A percentile compares a stretch with the other conserved stretches of the same genome.
Conservation (phyloP, 1,284 basidiomycete species). For the Cryptococcus sp. region DNA sequence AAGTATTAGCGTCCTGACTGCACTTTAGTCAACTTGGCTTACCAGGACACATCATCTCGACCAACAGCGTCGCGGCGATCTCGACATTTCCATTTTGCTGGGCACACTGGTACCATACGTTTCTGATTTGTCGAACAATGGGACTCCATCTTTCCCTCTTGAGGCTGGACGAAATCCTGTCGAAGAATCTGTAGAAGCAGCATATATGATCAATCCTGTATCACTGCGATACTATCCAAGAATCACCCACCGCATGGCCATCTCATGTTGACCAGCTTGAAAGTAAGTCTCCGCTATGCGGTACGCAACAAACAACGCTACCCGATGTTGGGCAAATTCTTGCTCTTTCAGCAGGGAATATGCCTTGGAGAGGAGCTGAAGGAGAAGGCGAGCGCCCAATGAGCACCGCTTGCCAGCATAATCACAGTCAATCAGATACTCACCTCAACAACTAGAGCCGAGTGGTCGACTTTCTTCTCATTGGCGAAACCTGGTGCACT, state of each 20-base stretch:
- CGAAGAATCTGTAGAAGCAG: slow-evolving; percentile 69
- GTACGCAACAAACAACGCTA: slow-evolving; percentile 81
- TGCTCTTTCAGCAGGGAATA: slow-evolving; percentile 82
- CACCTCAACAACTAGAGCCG: slow-evolving; percentile 77
- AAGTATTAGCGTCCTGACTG: neutral
- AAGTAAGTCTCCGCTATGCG: slow-evolving; percentile 79
- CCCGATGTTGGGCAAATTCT: slow-evolving; percentile 59
- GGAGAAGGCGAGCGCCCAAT: neutral
- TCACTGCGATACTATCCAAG: neutral
- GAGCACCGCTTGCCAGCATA: neutral
- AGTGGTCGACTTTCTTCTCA: slow-evolving; percentile 86
- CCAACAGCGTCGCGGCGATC: slow-evolving; percentile 66
- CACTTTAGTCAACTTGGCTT: slow-evolving; percentile 42
- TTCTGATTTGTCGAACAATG: slow-evolving; percentile 69
- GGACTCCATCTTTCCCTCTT: slow-evolving; percentile 73
- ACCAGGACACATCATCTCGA: slow-evolving; percentile 82
- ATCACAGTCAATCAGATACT: slow-evolving; percentile 9
- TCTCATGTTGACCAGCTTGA: slow-evolving; percentile 64
- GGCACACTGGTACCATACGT: slow-evolving; percentile 76
- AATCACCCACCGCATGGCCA: slow-evolving; percentile 68
- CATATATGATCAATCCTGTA: neutral
- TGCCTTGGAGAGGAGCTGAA: slow-evolving; percentile 80
- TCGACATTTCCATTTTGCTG: slow-evolving; percentile 73
- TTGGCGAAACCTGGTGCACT: slow-evolving; percentile 63
- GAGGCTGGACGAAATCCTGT: slow-evolving; percentile 80